A percentile compares a stretch with the other conserved stretches of the same genome.
Evolutionary conservation across 179 eudicot species (phyloP).

Genomic region (Drosera spatulata): DNA sequence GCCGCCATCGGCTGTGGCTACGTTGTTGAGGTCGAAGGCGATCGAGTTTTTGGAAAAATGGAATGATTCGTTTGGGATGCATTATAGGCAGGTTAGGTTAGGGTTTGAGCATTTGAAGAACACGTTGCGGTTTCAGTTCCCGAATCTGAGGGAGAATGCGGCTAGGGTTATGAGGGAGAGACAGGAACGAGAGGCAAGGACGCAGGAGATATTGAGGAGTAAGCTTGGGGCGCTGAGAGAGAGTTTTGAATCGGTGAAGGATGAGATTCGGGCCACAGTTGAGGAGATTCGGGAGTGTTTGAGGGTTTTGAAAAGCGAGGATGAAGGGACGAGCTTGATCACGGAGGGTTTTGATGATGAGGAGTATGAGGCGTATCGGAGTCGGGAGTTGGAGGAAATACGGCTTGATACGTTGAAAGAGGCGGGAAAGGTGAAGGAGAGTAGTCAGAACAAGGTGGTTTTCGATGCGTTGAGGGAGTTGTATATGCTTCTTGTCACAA

Average conservation of each 20-base stretch:
- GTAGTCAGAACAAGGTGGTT: constrained; percentile 68
- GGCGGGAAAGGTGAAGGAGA: constrained; percentile 64
- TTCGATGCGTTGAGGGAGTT: constrained; percentile 84
- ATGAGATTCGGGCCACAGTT: constrained; percentile 45
- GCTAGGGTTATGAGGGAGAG: constrained; percentile 61
- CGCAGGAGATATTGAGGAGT: constrained; percentile 54
- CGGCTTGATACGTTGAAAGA: constrained; percentile 69
- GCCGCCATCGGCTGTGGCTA: constrained; percentile 62
- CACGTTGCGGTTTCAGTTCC: constrained; percentile 66
- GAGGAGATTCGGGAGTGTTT: constrained; percentile 74
- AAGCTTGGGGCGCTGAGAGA: constrained; percentile 58
- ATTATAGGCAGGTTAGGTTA: constrained; percentile 75
- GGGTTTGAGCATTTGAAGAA: constrained; percentile 87
- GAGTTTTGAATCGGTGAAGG: constrained; percentile 36
- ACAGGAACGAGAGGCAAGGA: constrained; percentile 63
- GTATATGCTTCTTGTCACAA: constrained; percentile 68
- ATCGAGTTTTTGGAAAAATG: constrained; percentile 86
- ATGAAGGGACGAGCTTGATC: constrained; percentile 27
- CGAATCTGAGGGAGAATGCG: constrained; percentile 75
- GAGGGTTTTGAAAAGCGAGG: constrained; percentile 45
- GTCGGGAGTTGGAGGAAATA: constrained; percentile 57
- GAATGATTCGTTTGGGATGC: constrained; percentile 68
- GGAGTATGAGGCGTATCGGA: constrained; percentile 54
- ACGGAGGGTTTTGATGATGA: constrained; percentile 45
- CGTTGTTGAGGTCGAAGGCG: constrained; percentile 59